Conservation (phyloP, 768 basidiomycete genomes). For the Russula brevipes region DNA sequence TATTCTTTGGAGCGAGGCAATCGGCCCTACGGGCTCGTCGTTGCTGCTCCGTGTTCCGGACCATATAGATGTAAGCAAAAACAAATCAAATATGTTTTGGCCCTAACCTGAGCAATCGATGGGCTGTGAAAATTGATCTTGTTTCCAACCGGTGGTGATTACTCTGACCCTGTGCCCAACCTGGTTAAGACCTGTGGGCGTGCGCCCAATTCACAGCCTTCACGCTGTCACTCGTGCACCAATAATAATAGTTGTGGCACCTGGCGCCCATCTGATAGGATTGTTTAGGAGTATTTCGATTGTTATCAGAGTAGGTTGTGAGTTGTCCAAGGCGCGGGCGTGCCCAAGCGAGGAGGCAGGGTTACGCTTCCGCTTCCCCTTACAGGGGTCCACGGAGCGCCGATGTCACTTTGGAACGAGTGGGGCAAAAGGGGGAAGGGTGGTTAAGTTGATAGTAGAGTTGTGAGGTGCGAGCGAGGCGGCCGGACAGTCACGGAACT, state of each 20-base stretch:
- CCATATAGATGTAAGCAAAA: background rate
- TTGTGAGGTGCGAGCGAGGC: background rate
- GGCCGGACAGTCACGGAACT: background rate
- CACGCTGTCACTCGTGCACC: constrained; percentile 9
- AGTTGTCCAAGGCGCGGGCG: constrained; percentile 3
- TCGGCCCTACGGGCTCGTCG: too few species aligned
- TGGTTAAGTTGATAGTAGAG: background rate
- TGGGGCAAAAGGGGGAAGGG: constrained; percentile 4
- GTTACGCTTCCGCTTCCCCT: background rate
- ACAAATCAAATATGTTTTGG: background rate
- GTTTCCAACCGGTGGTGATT: background rate
- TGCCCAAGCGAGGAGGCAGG: constrained; percentile 1
- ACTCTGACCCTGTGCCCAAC: constrained; percentile 13
- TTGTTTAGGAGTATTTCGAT: constrained; percentile 5
- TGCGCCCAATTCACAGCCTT: background rate
- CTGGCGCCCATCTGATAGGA: constrained; percentile 16
- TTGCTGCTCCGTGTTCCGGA: too few species aligned
- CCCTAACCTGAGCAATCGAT: constrained; percentile 8
- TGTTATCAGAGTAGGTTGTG: constrained; percentile 11
- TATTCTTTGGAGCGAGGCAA: background rate
- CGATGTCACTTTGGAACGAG: background rate
- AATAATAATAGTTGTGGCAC: constrained; percentile 10
- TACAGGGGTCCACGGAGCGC: constrained; percentile 18
- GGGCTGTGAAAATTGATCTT: background rate
- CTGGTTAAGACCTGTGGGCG: background rate